Percentiles rank a stretch among this genome's conserved stretches.
phyloP scores from a whole-genome alignment of 768 basidiomycete genomes.

The Amyloporia xantha region DNA sequence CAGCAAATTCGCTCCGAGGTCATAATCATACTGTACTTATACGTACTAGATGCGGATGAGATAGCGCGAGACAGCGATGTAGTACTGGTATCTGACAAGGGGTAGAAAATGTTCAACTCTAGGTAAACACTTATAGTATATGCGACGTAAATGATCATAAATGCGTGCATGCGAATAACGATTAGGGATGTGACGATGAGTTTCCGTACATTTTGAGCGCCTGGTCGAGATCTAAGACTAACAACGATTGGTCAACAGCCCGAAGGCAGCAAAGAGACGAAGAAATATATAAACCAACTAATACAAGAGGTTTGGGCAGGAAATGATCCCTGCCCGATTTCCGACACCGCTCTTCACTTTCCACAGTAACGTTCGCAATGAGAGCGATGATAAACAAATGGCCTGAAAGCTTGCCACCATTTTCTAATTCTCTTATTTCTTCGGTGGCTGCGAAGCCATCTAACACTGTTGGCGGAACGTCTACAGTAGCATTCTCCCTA shows the following conservation, averaged over 20 bases:
- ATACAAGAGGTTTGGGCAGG: slow-evolving; percentile 22
- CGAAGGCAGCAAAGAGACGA: background rate
- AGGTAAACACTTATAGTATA: too few species aligned
- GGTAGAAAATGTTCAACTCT: too few species aligned
- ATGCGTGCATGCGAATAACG: background rate
- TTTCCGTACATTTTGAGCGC: slow-evolving; percentile 1
- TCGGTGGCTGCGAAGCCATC: slow-evolving; percentile 23
- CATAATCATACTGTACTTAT: too few species aligned
- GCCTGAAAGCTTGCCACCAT: slow-evolving; percentile 15
- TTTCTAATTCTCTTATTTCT: slow-evolving; percentile 20
- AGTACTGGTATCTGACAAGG: too few species aligned
- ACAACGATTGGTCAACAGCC: background rate
- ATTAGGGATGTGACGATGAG: background rate
- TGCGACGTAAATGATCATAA: background rate
- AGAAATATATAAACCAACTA: slow-evolving; percentile 18
- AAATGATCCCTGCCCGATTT: slow-evolving; percentile 25
- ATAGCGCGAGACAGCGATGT: too few species aligned
- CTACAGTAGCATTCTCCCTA: too few species aligned
- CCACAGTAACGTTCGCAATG: slow-evolving; percentile 23
- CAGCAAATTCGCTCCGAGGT: too few species aligned
- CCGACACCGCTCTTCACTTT: slow-evolving; percentile 21
- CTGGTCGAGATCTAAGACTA: slow-evolving; percentile 1
- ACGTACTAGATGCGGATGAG: too few species aligned
- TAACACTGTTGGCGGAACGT: too few species aligned
- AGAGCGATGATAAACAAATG: slow-evolving; percentile 22